A percentile compares a stretch with the other conserved stretches of the same genome.
phyloP scores from a whole-genome alignment of 192 early-diverging fungal genomes.

The Rhizoclosmatium globosum region DNA sequence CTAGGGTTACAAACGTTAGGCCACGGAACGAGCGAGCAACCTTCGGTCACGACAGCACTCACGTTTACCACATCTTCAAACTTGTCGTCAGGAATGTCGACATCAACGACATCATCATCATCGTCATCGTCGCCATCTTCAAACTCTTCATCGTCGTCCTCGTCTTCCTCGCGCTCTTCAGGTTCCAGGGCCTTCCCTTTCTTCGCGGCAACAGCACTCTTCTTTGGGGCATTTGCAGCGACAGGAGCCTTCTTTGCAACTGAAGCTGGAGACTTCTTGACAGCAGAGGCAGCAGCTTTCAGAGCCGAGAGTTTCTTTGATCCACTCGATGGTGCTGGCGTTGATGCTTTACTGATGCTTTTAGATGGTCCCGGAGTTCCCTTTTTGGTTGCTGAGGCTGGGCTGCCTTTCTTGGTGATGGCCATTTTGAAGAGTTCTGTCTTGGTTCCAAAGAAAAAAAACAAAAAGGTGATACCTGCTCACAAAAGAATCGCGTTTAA shows the following conservation, averaged over 20 bases:
- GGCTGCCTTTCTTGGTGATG: background rate
- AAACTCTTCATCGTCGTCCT: slow-evolving; percentile 18
- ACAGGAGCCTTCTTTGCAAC: background rate
- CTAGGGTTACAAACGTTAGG: too few species aligned
- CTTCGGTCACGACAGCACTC: background rate
- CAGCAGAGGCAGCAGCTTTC: background rate
- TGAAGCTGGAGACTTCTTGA: slow-evolving; percentile 13
- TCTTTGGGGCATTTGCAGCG: background rate
- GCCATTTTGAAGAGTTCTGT: slow-evolving; percentile 1
- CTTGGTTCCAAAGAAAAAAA: slow-evolving; percentile 1
- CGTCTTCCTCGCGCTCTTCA: background rate
- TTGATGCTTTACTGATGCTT: background rate
- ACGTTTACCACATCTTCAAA: slow-evolving; percentile 12
- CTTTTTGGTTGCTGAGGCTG: background rate
- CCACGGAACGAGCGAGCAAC: too few species aligned
- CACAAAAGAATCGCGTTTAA: too few species aligned
- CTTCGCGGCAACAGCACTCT: background rate
- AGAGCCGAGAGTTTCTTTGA: background rate
- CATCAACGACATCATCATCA: slow-evolving; percentile 8
- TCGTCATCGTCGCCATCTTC: background rate
- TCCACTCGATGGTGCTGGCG: background rate
- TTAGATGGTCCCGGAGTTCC: background rate
- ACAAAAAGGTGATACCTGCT: background rate
- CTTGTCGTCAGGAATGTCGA: slow-evolving; percentile 20
- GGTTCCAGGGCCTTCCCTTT: background rate